A percentile compares a stretch with the other conserved stretches of the same genome.
phyloP scores from a whole-genome alignment of 495 filamentous ascomycete species.

The Hypoxylon trugodes region DNA sequence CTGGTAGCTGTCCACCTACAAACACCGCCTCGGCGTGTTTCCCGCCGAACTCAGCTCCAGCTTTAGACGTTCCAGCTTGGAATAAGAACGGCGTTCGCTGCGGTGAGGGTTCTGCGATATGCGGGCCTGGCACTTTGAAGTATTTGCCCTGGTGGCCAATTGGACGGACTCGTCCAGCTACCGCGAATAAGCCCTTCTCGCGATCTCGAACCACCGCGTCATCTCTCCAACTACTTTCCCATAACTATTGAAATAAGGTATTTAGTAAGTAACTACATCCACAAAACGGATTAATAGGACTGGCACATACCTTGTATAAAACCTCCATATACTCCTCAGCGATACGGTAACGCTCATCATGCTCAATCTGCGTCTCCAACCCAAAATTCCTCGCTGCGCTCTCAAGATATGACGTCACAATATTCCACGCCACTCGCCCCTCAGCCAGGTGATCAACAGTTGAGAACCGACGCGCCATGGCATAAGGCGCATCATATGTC shows the following conservation, averaged over 20 bases:
- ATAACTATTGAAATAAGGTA: conserved; percentile 49
- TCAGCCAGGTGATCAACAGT: conserved; percentile 69
- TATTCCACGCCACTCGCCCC: conserved; percentile 67
- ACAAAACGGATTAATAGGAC: conserved; percentile 1
- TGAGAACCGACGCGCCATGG: conserved; percentile 64
- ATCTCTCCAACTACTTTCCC: conserved; percentile 67
- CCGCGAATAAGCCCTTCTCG: conserved; percentile 61
- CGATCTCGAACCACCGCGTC: conserved; percentile 64
- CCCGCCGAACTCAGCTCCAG: conserved; percentile 64
- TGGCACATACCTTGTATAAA: conserved; percentile 58
- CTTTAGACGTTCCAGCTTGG: conserved; percentile 66
- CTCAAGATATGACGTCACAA: conserved; percentile 69
- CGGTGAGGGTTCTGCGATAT: conserved; percentile 65
- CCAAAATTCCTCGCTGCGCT: conserved; percentile 67
- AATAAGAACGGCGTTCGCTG: conserved; percentile 68
- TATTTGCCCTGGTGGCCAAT: conserved; percentile 71
- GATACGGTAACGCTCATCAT: conserved; percentile 67
- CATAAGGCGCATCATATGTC: conserved; percentile 70
- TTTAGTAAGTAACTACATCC: conserved; percentile 11
- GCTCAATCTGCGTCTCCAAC: conserved; percentile 58
- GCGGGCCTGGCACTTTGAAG: conserved; percentile 67
- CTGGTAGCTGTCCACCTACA: conserved; percentile 58
- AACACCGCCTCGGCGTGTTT: conserved; percentile 66
- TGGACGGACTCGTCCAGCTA: conserved; percentile 60
- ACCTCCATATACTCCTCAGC: conserved; percentile 71